Percentiles rank a stretch among this genome's conserved stretches.
Conservation (phyloP, 495 filamentous ascomycete genomes). For the Penicillium samsonianum region DNA sequence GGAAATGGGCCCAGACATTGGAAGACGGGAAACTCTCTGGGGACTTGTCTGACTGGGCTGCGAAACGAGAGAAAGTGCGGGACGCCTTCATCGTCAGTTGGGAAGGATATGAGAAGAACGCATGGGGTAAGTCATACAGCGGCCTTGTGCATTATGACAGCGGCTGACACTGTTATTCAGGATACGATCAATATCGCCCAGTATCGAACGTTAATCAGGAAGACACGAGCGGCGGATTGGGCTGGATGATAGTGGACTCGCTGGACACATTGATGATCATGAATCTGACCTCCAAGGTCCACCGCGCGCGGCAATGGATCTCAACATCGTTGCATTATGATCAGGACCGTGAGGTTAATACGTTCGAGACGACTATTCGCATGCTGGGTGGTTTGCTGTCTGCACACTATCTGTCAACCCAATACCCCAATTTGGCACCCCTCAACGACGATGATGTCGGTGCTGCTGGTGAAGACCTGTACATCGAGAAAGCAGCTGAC, state of each 20-base stretch:
- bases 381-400: slow-evolving; percentile 96
- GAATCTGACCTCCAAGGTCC: slow-evolving; percentile 87
- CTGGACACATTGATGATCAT: slow-evolving; percentile 97
- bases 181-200: slow-evolving; percentile 83
- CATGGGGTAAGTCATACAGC: slow-evolving; percentile 71
- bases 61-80: slow-evolving; percentile 79
- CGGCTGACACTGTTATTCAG: slow-evolving; percentile 44
- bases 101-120: slow-evolving; percentile 89
- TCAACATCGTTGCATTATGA: slow-evolving; percentile 79
- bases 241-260: slow-evolving; percentile 97
- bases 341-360: slow-evolving; percentile 92
- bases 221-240: slow-evolving; percentile 74
- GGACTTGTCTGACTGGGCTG: slow-evolving; percentile 60
- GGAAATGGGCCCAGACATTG: slow-evolving; percentile 44
- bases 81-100: slow-evolving; percentile 88
- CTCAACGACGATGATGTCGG: slow-evolving; percentile 65
- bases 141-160: not conserved
- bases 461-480: slow-evolving; percentile 79
- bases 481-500: slow-evolving; percentile 93
- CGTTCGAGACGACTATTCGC: slow-evolving; percentile 97
- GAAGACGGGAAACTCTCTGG: slow-evolving; percentile 26
- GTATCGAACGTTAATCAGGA: slow-evolving; percentile 74
- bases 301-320: slow-evolving; percentile 88
- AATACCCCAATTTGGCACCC: slow-evolving; percentile 66
- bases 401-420: slow-evolving; percentile 86